A percentile compares a stretch with the other conserved stretches of the same genome.
These are phyloP conservation scores for Pleurotus sapidus DNA, from an alignment of 768 basidiomycete genomes.

Conservation along the genomic window DNA sequence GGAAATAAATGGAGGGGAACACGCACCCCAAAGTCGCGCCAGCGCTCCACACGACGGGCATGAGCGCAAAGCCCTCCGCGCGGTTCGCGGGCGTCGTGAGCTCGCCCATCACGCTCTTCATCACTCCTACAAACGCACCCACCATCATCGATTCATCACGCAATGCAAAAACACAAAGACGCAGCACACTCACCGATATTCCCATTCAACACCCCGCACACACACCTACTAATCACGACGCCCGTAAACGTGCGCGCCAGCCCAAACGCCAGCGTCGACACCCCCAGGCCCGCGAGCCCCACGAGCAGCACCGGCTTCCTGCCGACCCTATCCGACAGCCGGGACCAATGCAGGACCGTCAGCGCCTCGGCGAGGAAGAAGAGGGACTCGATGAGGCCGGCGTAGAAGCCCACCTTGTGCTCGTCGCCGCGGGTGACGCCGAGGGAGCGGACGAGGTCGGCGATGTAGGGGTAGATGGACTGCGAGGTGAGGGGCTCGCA, in stretches of 20 bases:
- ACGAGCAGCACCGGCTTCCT: slow-evolving; percentile 60
- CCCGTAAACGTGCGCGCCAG: slow-evolving; percentile 53
- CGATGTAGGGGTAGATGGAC: slow-evolving; percentile 64
- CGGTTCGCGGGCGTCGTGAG: slow-evolving; percentile 61
- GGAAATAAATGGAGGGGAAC: slow-evolving; percentile 20
- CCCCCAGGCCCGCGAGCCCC: slow-evolving; percentile 49
- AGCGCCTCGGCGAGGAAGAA: slow-evolving; percentile 59
- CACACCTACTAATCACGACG: slow-evolving; percentile 65
- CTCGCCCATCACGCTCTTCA: slow-evolving; percentile 72
- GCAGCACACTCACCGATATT: slow-evolving; percentile 41
- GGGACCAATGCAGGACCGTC: slow-evolving; percentile 63
- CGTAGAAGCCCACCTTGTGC: slow-evolving; percentile 66
- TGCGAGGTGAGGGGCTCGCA: slow-evolving; percentile 48
- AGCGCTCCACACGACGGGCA: slow-evolving; percentile 39
- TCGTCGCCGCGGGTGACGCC: slow-evolving; percentile 63
- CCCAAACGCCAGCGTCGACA: slow-evolving; percentile 61
- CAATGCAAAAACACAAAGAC: too few relatives aligned
- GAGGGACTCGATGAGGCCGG: slow-evolving; percentile 61
- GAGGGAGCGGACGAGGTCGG: slow-evolving; percentile 62
- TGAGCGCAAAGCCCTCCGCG: slow-evolving; percentile 32
- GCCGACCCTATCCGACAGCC: slow-evolving; percentile 55
- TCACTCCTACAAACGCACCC: slow-evolving; percentile 33
- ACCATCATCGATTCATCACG: too few relatives aligned
- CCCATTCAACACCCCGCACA: slow-evolving; percentile 67
- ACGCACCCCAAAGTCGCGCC: slow-evolving; percentile 42